Evolutionary conservation across 169 alveolate genomes (phyloP).

Genomic region (Plasmodium berghei): DNA sequence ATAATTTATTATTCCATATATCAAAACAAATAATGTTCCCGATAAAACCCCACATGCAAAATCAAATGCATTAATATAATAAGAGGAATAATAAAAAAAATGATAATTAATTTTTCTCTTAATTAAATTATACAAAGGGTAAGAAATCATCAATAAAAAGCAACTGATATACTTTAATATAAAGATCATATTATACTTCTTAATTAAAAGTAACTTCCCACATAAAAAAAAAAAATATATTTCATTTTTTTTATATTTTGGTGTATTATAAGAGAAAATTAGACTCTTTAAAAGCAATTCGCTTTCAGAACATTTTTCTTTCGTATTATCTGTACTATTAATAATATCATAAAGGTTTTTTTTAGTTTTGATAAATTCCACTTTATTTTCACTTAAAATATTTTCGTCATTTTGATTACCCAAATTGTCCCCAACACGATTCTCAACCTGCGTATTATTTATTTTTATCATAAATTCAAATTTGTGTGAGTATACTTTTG

Average conservation of each 20-base stretch:
- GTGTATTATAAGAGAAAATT: conserved; percentile 26
- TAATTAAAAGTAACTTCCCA: conserved; percentile 35
- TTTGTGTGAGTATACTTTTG: too few species aligned
- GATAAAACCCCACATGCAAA: conserved; percentile 38
- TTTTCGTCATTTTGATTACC: not conserved
- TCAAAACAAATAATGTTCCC: conserved; percentile 37
- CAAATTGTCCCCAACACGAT: not conserved
- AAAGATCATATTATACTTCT: conserved; percentile 3
- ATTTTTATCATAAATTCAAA: too few species aligned
- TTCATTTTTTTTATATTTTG: conserved; percentile 49
- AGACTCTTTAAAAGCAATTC: conserved; percentile 33
- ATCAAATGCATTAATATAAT: conserved; percentile 43
- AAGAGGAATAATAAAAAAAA: conserved; percentile 34
- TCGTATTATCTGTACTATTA: not conserved
- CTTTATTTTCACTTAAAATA: not conserved
- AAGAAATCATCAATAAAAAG: conserved; percentile 34
- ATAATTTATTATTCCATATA: conserved; percentile 34
- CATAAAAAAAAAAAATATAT: conserved; percentile 46
- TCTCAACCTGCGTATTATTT: not conserved
- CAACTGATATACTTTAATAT: conserved; percentile 16
- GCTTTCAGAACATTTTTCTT: not conserved
- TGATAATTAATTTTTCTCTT: conserved; percentile 28
- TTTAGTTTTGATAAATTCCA: not conserved
- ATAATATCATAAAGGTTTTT: not conserved
- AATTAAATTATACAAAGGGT: conserved; percentile 52